Evolutionary conservation across 2,329 filamentous ascomycete species (phyloP).

Genomic region (Fulvia fulva): DNA sequence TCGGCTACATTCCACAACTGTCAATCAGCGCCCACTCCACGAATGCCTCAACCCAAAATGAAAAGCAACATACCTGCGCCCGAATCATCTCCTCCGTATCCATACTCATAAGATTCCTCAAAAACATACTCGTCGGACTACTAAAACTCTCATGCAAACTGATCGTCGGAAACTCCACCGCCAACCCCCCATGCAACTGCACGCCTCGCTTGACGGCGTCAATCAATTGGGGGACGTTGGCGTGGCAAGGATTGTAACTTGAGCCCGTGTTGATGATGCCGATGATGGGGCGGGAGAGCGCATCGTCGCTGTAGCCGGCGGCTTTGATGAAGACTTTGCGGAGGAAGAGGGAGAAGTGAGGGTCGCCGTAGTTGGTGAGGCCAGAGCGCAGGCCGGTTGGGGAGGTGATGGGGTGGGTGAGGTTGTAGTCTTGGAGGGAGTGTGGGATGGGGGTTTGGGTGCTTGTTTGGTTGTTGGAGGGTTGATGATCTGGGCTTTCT

Average conservation of each 20-base stretch:
- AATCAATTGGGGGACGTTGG: constrained; percentile 66
- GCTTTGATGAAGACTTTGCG: constrained; percentile 76
- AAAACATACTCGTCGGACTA: constrained; percentile 68
- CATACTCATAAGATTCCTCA: constrained; percentile 73
- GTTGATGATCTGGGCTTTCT: not conserved
- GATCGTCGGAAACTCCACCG: constrained; percentile 71
- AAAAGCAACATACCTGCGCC: constrained; percentile 57
- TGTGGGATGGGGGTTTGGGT: not conserved
- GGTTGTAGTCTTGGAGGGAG: constrained; percentile 51
- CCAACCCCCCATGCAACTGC: constrained; percentile 62
- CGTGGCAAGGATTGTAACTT: constrained; percentile 70
- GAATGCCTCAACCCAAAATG: not conserved
- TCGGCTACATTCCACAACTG: not conserved
- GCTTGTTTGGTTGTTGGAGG: no score
- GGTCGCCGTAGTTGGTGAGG: constrained; percentile 66
- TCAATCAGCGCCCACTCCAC: not conserved
- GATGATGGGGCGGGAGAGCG: constrained; percentile 66
- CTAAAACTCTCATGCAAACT: constrained; percentile 67
- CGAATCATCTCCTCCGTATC: constrained; percentile 75
- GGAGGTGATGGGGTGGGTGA: constrained; percentile 50
- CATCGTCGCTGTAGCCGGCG: constrained; percentile 68
- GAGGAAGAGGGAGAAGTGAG: constrained; percentile 71
- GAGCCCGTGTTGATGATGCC: constrained; percentile 72
- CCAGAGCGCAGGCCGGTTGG: constrained; percentile 58
- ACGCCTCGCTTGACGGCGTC: constrained; percentile 67